phyloP scores from a whole-genome alignment of 495 filamentous ascomycete genomes.

The Neurospora sp. region DNA sequence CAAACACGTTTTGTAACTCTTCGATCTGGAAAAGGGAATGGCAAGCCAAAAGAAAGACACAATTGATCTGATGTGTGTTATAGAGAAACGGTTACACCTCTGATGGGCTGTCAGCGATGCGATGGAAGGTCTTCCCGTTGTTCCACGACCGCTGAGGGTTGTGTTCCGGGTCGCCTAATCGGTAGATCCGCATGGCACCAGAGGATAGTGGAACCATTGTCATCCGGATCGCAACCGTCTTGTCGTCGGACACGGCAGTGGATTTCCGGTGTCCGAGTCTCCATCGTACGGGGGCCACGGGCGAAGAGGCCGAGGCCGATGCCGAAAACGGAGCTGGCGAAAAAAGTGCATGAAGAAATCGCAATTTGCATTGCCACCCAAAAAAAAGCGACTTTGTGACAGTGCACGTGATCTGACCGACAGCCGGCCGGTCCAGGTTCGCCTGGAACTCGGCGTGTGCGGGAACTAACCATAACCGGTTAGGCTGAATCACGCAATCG shows the following conservation, averaged over 20 bases:
- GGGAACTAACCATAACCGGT: background rate
- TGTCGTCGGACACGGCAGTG: background rate
- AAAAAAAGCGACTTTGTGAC: background rate
- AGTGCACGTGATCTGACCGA: background rate
- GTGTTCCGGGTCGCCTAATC: background rate
- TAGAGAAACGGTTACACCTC: background rate
- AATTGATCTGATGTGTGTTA: background rate
- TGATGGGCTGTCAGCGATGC: background rate
- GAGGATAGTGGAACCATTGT: background rate
- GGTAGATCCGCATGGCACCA: background rate
- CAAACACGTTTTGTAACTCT: background rate
- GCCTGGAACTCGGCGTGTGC: background rate
- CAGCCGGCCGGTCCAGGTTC: background rate
- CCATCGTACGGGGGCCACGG: background rate
- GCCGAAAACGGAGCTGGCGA: background rate
- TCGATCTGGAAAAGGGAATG: background rate
- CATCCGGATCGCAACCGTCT: background rate
- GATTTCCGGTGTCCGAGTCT: background rate
- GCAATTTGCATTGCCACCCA: background rate
- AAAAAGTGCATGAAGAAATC: background rate
- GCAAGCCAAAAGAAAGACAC: background rate
- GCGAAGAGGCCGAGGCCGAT: background rate
- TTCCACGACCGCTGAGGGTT: background rate
- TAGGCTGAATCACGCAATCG: slow-evolving; percentile 21
- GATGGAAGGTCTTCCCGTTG: background rate